Conservation (phyloP, 306 rosid species). For the Hylodesmum podocarpum region DNA sequence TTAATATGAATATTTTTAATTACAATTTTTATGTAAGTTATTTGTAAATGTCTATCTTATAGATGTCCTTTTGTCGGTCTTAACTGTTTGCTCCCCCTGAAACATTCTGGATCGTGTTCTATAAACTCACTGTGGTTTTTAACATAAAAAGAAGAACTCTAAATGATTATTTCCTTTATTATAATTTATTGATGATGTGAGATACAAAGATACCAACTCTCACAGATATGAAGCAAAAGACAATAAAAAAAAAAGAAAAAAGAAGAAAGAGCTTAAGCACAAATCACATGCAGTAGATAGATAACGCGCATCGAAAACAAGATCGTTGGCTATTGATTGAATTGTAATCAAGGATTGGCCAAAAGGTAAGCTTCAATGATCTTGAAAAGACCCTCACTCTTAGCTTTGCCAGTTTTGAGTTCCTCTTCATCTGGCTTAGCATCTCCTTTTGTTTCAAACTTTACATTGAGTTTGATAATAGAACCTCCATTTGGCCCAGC, state of each 20-base stretch:
- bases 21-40: too few species aligned
- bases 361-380: constrained; percentile 44
- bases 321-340: not conserved
- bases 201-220: not conserved
- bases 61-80: too few species aligned
- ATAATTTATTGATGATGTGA: not conserved
- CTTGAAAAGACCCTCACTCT: constrained; percentile 42
- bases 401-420: constrained; percentile 30
- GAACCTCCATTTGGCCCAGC: constrained; percentile 40
- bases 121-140: not conserved
- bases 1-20: too few species aligned
- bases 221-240: not conserved
- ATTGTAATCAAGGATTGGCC: constrained; percentile 37
- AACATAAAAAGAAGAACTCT: not conserved
- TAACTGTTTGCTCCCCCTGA: too few species aligned
- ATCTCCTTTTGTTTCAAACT: not conserved
- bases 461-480: not conserved
- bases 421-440: not conserved
- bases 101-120: too few species aligned
- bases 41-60: too few species aligned
- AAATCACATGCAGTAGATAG: too few species aligned
- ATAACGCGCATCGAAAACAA: too few species aligned
- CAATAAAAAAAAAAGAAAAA: not conserved
- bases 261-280: too few species aligned
- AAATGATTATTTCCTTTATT: not conserved